Percentiles rank a stretch among this genome's conserved stretches.
phyloP scores from a whole-genome alignment of 2,329 filamentous ascomycete species.

The Microcyclosporella mali region DNA sequence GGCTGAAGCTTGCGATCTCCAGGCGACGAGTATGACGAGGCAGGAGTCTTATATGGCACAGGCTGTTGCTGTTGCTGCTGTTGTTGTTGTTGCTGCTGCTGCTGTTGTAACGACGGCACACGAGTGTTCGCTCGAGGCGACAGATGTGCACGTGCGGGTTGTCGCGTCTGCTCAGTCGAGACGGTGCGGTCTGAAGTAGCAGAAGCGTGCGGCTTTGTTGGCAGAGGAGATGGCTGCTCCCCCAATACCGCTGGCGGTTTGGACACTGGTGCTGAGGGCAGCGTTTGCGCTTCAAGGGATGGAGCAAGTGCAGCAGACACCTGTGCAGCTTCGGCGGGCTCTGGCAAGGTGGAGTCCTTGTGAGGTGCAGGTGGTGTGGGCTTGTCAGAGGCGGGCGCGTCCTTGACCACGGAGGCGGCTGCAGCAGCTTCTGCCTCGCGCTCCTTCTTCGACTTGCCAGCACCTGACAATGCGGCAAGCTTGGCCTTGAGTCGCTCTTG shows the following conservation, averaged over 20 bases:
- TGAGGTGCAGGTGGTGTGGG: slow-evolving; percentile 10
- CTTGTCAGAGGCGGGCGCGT: slow-evolving; percentile 9
- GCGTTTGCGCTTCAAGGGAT: slow-evolving; percentile 15
- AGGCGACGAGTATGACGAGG: slow-evolving; percentile 42
- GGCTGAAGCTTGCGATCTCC: slow-evolving; percentile 32
- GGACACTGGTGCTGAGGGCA: slow-evolving; percentile 10
- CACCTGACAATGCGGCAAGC: slow-evolving; percentile 30
- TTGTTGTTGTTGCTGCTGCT: slow-evolving; percentile 13
- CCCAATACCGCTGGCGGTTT: slow-evolving; percentile 7
- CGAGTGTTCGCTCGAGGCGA: slow-evolving; percentile 21
- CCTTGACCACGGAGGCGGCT: slow-evolving; percentile 9
- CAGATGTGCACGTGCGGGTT: background rate
- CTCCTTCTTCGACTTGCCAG: slow-evolving; percentile 31
- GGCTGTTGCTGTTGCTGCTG: slow-evolving; percentile 17
- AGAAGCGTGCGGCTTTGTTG: slow-evolving; percentile 14
- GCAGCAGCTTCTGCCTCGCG: slow-evolving; percentile 29
- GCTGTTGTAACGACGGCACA: slow-evolving; percentile 15
- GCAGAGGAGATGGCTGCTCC: slow-evolving; percentile 18
- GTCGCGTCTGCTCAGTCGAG: slow-evolving; percentile 4
- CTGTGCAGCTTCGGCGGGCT: slow-evolving; percentile 16
- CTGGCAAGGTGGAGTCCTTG: slow-evolving; percentile 3
- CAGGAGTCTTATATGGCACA: slow-evolving; percentile 19
- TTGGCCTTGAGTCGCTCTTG: slow-evolving; percentile 29
- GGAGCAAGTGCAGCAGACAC: slow-evolving; percentile 11
- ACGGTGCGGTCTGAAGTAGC: slow-evolving; percentile 12